Base-by-base conservation (phyloP, 345 rosid genomes). In the Cardamine resedifolia region DNA sequence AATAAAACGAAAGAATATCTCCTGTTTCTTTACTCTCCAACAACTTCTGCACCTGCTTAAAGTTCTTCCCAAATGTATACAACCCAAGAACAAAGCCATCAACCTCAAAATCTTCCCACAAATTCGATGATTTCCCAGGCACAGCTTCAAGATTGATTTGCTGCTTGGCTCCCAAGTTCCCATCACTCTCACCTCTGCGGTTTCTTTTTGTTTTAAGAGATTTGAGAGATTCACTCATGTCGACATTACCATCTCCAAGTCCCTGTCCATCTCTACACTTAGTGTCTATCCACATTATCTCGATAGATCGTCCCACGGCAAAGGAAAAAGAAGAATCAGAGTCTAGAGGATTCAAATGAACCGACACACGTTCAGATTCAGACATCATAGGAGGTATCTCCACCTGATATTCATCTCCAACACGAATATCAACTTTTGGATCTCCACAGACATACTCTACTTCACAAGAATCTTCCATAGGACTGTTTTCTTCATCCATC, bases 321-420 rank as follows among this genome's bases (percentile, higher is more conserved):
- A 83, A 84, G 59, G 74, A 74, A 81, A 61, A 62, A 4, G 82
- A 74, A 55, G 62, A 65, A 61, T 36, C 72, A 64, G 36, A n/a
- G 18, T 18, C 49, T 24, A 63, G 19, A 79, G 86, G 84, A 50
- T 49, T 73, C 34, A 24, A 48, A 26, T 71, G 74, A 82, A 66
- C 74, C 26, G 8, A 49, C 30, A 66, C 69, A 36, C 69, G 66
- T 52, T 80, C 70, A 1, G 86, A 33, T 70, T 77, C 82, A 49
- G 85, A 71, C 49, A 84, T 60, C 82, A 84, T 68, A 20, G 80
- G 72, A 71, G 89, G 88, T 72, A 89, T 78, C 74, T 84, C 84
- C 3, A 58, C 89, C 53, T 87, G 96, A 74, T 76, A 89, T 2
- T 82, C 81, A 1, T 84, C 81, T 23, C 96, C 92, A 60, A 87